Conservation (phyloP, 768 basidiomycete species). For the Kwoniella dejecticola region DNA sequence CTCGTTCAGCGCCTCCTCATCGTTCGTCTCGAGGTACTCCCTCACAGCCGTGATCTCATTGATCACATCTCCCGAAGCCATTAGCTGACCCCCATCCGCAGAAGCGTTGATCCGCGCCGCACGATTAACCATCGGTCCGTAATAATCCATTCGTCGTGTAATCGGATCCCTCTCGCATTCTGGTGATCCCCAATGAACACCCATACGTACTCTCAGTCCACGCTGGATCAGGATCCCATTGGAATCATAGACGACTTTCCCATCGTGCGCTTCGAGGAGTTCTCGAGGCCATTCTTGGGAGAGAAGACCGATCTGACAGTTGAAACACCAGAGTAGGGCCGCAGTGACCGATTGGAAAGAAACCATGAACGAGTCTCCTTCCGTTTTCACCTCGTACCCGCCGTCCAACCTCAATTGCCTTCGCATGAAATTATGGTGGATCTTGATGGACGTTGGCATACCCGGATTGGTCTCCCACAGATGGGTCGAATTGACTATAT, state of each 20-base stretch:
- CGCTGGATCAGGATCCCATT: conserved; percentile 72
- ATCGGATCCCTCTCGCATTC: conserved; percentile 88
- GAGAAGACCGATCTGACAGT: conserved; percentile 79
- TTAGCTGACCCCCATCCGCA: conserved; percentile 90
- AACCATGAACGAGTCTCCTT: conserved; percentile 99
- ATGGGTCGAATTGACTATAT: conserved; percentile 94
- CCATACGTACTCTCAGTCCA: conserved; percentile 94
- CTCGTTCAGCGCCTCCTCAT: conserved; percentile 51
- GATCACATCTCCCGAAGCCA: conserved; percentile 83
- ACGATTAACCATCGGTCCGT: conserved; percentile 94
- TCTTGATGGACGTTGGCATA: conserved; percentile 88
- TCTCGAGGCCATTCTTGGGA: conserved; percentile 87
- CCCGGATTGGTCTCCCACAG: conserved; percentile 95
- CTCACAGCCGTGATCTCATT: conserved; percentile 57
- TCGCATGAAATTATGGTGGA: conserved; percentile 85
- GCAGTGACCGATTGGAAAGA: conserved; percentile 87
- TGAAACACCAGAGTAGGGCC: conserved; percentile 86
- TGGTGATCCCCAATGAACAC: conserved; percentile 88
- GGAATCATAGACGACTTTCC: conserved; percentile 71
- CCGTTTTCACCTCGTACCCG: conserved; percentile 98
- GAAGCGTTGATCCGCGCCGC: conserved; percentile 77
- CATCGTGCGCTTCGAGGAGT: conserved; percentile 89
- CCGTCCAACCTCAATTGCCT: conserved; percentile 84
- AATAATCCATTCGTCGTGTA: conserved; percentile 95
- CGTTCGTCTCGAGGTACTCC: conserved; percentile 60